Conservation (phyloP, 768 basidiomycete species). For the Mycena albidolilacea region DNA sequence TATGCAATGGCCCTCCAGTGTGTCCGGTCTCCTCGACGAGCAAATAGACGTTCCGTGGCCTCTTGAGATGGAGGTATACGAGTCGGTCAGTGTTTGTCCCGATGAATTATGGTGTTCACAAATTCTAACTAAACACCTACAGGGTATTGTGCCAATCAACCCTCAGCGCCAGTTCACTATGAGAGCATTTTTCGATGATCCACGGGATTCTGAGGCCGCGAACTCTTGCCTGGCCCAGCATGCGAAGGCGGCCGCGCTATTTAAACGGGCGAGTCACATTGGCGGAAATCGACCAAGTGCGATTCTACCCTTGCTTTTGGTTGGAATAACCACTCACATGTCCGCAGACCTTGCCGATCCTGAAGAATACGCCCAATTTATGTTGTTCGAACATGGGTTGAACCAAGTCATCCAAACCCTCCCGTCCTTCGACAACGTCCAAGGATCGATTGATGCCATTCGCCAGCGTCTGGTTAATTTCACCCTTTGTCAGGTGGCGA, state of each 20-base stretch:
- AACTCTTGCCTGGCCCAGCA: conserved; percentile 19
- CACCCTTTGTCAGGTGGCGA: conserved; percentile 31
- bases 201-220: conserved; percentile 23
- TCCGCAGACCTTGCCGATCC: conserved; percentile 29
- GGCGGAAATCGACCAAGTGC: conserved; percentile 34
- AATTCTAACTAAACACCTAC: neutral
- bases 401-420: conserved; percentile 25
- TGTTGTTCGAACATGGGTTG: conserved; percentile 33
- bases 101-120: neutral
- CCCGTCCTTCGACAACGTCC: conserved; percentile 16
- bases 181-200: conserved; percentile 34
- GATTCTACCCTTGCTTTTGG: conserved; percentile 30
- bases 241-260: conserved; percentile 39
- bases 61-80: conserved; percentile 38
- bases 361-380: conserved; percentile 34
- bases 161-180: conserved; percentile 28
- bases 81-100: conserved; percentile 33
- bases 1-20: conserved; percentile 47
- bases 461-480: conserved; percentile 34
- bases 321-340: neutral
- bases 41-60: conserved; percentile 60
- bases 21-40: conserved; percentile 45
- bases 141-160: conserved; percentile 40
- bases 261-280: conserved; percentile 45
- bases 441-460: conserved; percentile 30